Base-by-base conservation (phyloP, 345 rosid species). In the Populus deltoides region DNA sequence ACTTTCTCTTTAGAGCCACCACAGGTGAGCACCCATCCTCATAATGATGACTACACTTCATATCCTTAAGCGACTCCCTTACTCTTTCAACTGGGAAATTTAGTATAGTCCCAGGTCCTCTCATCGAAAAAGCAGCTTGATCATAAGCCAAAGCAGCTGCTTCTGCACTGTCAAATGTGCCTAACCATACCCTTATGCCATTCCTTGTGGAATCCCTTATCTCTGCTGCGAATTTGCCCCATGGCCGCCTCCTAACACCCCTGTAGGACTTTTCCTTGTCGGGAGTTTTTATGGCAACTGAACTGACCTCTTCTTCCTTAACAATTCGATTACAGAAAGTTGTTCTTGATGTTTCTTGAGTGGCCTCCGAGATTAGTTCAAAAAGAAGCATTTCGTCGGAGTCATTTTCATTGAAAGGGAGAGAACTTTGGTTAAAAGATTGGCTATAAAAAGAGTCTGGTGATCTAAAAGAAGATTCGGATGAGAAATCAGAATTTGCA, bases 391-490 rank as follows among this genome's bases (percentile, higher is more conserved):
- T 94, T 85, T 94, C 99, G 27, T 92, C 94, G 0, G 97, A 89
- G 82, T 94, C 99, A 70, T 93, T 93, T 79, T 94, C 99, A 80
- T 94, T 87, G 87, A 94, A 94, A 22, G 99, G 98, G 36, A 94
- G 95, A 39, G 68, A 81, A 65, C 25, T 81, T 39, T 83, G 70
- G 74, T 72, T 71, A 27, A 86, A 57, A 43, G 87, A 45, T 38
- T 59, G 78, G 35, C 82, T 71, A n/a, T 81, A 73, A 66, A 76
- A 90, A 29, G 86, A 85, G 7, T 90, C 93, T 65, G 89, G 81
- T 1, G 91, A 85, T 12, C 88, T 86, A 22, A 84, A 83, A 11
- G 90, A 90, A 25, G 91, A 93, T 76, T 90, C 93, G 55, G 89
- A 68, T 0, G 97, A 89, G 72, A 88, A 89, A 67, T 80, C 80